Conservation (phyloP, 768 basidiomycete species). For the Leccinum incarnatum region DNA sequence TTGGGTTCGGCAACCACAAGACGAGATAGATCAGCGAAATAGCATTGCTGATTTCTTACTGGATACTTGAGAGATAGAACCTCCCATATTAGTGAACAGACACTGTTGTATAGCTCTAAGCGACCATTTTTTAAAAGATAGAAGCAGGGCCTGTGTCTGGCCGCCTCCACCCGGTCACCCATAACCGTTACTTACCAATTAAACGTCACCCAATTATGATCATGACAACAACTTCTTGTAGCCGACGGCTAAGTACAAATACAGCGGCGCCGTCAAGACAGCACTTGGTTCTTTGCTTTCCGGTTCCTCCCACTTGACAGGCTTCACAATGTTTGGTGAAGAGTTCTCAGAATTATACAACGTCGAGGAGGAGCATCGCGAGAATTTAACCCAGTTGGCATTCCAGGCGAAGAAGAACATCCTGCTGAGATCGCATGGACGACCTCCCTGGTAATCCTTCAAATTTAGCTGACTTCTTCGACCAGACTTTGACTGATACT, state of each 20-base stretch:
- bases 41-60: slow-evolving; percentile 41
- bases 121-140: neutral
- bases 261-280: slow-evolving; percentile 3
- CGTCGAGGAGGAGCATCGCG: slow-evolving; percentile 15
- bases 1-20: slow-evolving; percentile 32
- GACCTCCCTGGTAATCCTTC: slow-evolving; percentile 70
- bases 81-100: neutral
- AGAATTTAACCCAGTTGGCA: slow-evolving; percentile 13
- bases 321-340: slow-evolving; percentile 26
- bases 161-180: slow-evolving; percentile 1
- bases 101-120: neutral
- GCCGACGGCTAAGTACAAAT: slow-evolving; percentile 32
- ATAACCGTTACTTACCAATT: neutral
- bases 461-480: slow-evolving; percentile 3
- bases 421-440: slow-evolving; percentile 77
- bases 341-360: slow-evolving; percentile 23
- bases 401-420: slow-evolving; percentile 60
- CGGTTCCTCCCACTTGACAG: slow-evolving; percentile 1
- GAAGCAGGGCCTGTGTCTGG: neutral
- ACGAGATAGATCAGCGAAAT: slow-evolving; percentile 36
- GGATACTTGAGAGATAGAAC: slow-evolving; percentile 17
- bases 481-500: slow-evolving; percentile 11
- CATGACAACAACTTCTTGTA: slow-evolving; percentile 11
- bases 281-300: neutral
- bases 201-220: slow-evolving; percentile 3